Conservation (phyloP, 768 basidiomycete genomes). For the Cystoderma amianthinum region DNA sequence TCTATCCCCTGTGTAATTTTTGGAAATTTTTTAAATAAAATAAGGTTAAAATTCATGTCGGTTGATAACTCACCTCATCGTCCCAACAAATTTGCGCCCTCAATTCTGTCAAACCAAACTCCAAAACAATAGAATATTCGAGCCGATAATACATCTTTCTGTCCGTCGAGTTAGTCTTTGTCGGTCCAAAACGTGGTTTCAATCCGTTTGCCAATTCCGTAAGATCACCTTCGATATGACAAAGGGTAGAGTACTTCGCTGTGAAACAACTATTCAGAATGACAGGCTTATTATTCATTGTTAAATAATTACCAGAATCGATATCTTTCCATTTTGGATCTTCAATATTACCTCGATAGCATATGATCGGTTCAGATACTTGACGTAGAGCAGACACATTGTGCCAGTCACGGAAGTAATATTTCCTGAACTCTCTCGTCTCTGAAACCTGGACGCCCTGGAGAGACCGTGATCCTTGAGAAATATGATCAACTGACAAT, state of each 20-base stretch:
- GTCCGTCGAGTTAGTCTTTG: slow-evolving; percentile 15
- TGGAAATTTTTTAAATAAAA: no score
- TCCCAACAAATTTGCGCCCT: slow-evolving; percentile 47
- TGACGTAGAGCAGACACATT: slow-evolving; percentile 11
- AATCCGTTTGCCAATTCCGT: background rate
- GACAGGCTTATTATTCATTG: background rate
- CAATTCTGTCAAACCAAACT: slow-evolving; percentile 48
- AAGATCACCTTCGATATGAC: background rate
- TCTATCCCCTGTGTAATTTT: no score
- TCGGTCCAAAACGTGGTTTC: background rate
- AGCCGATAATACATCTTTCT: background rate
- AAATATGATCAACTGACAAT: no score
- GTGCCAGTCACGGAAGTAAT: slow-evolving; percentile 18
- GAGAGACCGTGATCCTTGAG: no score
- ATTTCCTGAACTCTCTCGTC: slow-evolving; percentile 33
- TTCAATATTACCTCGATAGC: slow-evolving; percentile 16
- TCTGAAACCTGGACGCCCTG: slow-evolving; percentile 40
- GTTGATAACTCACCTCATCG: slow-evolving; percentile 40
- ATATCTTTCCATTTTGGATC: slow-evolving; percentile 21
- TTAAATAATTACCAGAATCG: slow-evolving; percentile 15
- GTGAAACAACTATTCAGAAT: background rate
- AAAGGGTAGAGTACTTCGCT: background rate
- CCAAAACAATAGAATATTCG: slow-evolving; percentile 35
- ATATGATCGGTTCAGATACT: slow-evolving; percentile 14
- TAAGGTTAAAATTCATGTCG: no score